Evolutionary conservation across 345 rosid genomes (phyloP).

Genomic region (Arabidopsis thaliana): DNA sequence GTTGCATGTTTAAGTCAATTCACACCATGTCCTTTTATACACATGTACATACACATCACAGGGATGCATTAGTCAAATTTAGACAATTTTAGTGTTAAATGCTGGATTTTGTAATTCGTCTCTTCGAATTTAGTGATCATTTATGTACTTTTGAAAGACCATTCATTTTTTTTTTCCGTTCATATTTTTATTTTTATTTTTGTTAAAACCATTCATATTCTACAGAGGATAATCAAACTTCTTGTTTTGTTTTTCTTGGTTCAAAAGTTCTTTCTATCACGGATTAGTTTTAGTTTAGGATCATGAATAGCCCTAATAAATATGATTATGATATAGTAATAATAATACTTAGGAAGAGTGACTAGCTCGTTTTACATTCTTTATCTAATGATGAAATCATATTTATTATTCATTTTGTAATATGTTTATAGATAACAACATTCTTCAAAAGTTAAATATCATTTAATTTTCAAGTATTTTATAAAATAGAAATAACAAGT

Average conservation of each 20-base stretch:
- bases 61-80: background rate
- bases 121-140: constrained; percentile 1
- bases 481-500: background rate
- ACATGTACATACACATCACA: background rate
- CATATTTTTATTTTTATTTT: too few relatives aligned
- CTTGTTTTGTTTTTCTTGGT: background rate
- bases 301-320: background rate
- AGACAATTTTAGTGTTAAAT: background rate
- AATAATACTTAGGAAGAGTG: background rate
- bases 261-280: background rate
- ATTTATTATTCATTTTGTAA: background rate
- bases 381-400: background rate
- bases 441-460: background rate
- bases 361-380: constrained; percentile 6
- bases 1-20: background rate
- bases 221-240: background rate
- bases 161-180: too few relatives aligned
- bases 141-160: background rate
- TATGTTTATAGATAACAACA: background rate
- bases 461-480: background rate
- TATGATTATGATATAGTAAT: too few relatives aligned
- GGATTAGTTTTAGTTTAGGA: background rate
- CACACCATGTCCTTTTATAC: background rate
- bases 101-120: background rate
- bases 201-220: background rate